phyloP scores from a whole-genome alignment of 306 rosid species.

The Fragaria nilgerrensis region DNA sequence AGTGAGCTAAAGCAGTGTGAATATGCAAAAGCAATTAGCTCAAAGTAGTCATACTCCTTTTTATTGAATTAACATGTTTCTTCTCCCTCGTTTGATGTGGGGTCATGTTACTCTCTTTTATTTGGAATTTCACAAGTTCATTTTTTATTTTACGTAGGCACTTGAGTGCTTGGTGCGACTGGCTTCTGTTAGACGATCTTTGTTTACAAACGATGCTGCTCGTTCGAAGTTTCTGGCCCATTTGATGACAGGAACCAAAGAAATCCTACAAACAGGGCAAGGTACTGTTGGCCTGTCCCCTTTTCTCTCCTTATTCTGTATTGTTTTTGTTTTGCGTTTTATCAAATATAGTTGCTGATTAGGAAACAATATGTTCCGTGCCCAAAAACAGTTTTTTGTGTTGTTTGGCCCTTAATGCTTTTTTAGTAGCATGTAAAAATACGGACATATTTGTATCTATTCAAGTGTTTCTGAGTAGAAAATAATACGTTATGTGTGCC shows the following conservation, averaged over 20 bases:
- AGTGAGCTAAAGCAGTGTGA: not conserved
- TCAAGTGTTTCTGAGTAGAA: slow-evolving; percentile 19
- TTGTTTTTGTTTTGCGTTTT: not conserved
- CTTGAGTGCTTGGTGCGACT: slow-evolving; percentile 99
- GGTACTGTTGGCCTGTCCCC: slow-evolving; percentile 60
- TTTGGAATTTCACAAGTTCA: not conserved
- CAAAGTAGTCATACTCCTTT: not conserved
- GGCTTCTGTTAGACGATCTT: slow-evolving; percentile 97
- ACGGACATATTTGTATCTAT: not conserved
- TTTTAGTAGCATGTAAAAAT: not conserved
- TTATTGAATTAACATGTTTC: not conserved
- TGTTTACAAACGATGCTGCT: slow-evolving; percentile 94
- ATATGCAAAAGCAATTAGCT: not conserved
- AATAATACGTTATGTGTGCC: not conserved
- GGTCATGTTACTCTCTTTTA: slow-evolving; percentile 1
- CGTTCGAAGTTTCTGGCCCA: slow-evolving; percentile 98
- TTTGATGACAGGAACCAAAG: slow-evolving; percentile 99
- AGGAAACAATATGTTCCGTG: not conserved
- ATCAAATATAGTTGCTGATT: slow-evolving; percentile 13
- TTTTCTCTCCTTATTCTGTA: slow-evolving; percentile 16
- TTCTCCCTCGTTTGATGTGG: slow-evolving; percentile 7
- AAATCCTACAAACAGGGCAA: slow-evolving; percentile 96
- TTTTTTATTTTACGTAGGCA: slow-evolving; percentile 45
- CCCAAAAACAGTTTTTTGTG: not conserved
- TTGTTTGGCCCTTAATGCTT: not conserved